phyloP scores from a whole-genome alignment of 2,329 filamentous ascomycete genomes.

The Pezicula radicicola region DNA sequence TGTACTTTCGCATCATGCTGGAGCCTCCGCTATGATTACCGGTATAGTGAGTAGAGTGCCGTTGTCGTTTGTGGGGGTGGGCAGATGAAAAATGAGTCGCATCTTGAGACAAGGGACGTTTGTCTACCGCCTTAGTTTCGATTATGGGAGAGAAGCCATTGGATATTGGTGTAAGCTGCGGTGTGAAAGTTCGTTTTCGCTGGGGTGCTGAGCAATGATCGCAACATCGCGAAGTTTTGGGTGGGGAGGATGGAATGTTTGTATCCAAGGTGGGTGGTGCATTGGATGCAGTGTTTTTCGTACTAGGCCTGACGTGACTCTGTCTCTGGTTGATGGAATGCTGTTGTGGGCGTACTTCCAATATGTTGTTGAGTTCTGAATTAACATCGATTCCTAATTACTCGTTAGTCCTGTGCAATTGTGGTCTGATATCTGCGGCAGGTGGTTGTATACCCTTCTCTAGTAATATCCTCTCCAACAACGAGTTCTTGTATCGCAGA shows the following conservation, averaged over 20 bases:
- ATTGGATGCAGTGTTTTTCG: not conserved
- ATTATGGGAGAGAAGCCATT: too few species aligned
- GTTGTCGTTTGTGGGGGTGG: not conserved
- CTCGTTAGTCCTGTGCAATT: not conserved
- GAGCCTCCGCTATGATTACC: not conserved
- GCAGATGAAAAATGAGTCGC: too few species aligned
- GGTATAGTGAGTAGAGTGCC: not conserved
- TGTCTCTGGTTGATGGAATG: slow-evolving; percentile 63
- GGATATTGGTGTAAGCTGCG: not conserved
- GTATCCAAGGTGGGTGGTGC: too few species aligned
- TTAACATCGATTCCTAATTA: slow-evolving; percentile 85
- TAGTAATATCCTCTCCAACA: slow-evolving; percentile 88
- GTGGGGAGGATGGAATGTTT: too few species aligned
- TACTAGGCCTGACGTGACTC: slow-evolving; percentile 36
- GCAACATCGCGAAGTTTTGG: too few species aligned
- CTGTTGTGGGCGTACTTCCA: slow-evolving; percentile 71
- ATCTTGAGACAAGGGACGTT: too few species aligned
- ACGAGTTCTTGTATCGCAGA: slow-evolving; percentile 95
- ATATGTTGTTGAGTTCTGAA: slow-evolving; percentile 86
- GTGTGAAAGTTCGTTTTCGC: not conserved
- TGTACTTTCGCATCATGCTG: not conserved
- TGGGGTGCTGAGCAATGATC: not conserved
- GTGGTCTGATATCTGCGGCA: not conserved
- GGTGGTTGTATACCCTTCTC: slow-evolving; percentile 69
- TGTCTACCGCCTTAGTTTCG: too few species aligned